phyloP scores from a whole-genome alignment of 306 rosid genomes.

The Adenanthera pavonina region DNA sequence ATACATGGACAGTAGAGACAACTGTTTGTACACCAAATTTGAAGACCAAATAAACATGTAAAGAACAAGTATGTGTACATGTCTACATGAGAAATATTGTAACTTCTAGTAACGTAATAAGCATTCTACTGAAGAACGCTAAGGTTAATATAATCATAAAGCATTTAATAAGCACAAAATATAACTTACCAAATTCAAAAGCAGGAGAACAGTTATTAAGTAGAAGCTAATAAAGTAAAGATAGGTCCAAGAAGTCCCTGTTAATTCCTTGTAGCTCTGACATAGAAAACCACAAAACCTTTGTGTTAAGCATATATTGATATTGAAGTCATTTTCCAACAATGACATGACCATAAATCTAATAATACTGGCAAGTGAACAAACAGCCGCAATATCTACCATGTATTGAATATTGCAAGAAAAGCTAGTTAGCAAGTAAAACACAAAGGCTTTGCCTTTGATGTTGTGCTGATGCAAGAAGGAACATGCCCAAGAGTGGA shows the following conservation, averaged over 20 bases:
- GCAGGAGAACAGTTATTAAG: constrained; percentile 81
- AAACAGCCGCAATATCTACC: background rate
- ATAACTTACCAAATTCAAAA: constrained; percentile 81
- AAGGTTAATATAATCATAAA: constrained; percentile 7
- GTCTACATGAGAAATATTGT: constrained; percentile 20
- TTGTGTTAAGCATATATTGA: constrained; percentile 21
- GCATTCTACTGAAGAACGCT: background rate
- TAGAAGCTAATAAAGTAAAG: constrained; percentile 87
- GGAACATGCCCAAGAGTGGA: constrained; percentile 23
- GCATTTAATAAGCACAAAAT: constrained; percentile 24
- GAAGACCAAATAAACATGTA: constrained; percentile 2
- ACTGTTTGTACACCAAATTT: background rate
- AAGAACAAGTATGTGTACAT: constrained; percentile 7
- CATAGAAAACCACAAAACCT: constrained; percentile 46
- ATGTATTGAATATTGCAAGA: background rate
- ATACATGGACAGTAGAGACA: background rate
- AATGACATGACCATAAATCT: background rate
- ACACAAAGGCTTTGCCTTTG: constrained; percentile 17
- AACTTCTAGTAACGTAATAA: constrained; percentile 21
- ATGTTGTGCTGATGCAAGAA: constrained; percentile 5
- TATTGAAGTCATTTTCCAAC: constrained; percentile 16
- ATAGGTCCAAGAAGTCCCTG: constrained; percentile 78
- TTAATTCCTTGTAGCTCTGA: constrained; percentile 87
- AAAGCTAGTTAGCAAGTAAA: constrained; percentile 19
- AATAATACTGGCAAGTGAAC: constrained; percentile 8